Evolutionary conservation across 1,139 yeast species (phyloP), one percentile per base, ranked within the genome.

Genomic region (Spathaspora jeffriesii): DNA sequence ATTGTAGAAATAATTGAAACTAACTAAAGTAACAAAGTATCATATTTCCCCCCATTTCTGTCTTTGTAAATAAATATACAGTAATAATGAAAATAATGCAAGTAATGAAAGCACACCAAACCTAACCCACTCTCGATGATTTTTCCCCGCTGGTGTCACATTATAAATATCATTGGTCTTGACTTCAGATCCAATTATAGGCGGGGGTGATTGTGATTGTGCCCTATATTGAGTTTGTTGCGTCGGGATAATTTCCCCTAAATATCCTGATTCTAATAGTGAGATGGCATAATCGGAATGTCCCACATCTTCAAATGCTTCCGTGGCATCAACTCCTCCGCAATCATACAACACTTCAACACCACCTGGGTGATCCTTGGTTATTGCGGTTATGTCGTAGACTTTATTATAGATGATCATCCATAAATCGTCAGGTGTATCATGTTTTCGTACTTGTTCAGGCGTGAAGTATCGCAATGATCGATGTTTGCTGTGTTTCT

Each of bases 321-420:
- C 78, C 0, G 90, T 82, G 6, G 87, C 89, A 63, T 85, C 91
- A n/a, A 76, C 78, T 0, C 92, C 92, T 7, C 83, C 89, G 61
- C 85, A 84, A 51, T 84, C 88, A 51, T 81, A 65, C 41, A 85
- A 64, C 5, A 85, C 87, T 53, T 83, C 89, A 0, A 79, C 76
- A 2, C 91, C 91, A 5, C 91, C 92, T 1, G 91, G 90, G 58
- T 85, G 92, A 1, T 65, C 64, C 4, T 64, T 67, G 2, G 80
- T 60, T 43, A 83, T 72, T 4, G 61, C 53, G 1, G 85, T 78
- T 5, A 84, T 72, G 54, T 85, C 78, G 58, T 84, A 85, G 0
- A 85, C 86, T 47, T 79, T 76, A 46, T 79, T 82, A 55, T 82
- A 84, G 3, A 85, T 70, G 3, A 83, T 71, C 83, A 85, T 84